A percentile compares a stretch with the other conserved stretches of the same genome.
Conservation (phyloP, 1,139 yeast species). For the Saccharomyces hybrid region DNA sequence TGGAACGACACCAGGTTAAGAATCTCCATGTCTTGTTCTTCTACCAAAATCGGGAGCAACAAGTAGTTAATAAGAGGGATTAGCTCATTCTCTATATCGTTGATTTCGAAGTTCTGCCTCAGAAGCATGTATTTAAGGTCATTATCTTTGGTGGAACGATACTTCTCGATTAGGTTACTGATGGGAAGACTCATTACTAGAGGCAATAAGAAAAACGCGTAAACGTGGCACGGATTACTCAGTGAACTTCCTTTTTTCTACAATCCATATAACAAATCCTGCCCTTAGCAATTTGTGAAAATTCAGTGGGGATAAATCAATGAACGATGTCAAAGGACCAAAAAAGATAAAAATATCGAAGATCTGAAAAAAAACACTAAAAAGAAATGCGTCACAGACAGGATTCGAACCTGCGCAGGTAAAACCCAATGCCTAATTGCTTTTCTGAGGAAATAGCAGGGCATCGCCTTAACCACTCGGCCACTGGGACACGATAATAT, state of each 20-base stretch:
- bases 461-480: slow-evolving; percentile 89
- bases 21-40: slow-evolving; percentile 16
- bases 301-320: no score
- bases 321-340: no score
- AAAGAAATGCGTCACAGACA: slow-evolving; percentile 45
- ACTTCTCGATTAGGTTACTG: slow-evolving; percentile 11
- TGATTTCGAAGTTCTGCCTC: slow-evolving; percentile 13
- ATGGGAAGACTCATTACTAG: slow-evolving; percentile 8
- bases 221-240: not conserved
- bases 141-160: slow-evolving; percentile 15
- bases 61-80: slow-evolving; percentile 11
- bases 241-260: not conserved
- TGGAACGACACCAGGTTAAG: slow-evolving; percentile 16
- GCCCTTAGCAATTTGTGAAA: no score
- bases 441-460: slow-evolving; percentile 47
- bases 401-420: slow-evolving; percentile 62
- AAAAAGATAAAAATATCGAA: no score
- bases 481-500: slow-evolving; percentile 47
- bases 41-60: slow-evolving; percentile 15
- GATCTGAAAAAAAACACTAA: slow-evolving; percentile 1
- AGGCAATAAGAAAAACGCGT: not conserved
- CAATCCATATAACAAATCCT: not conserved
- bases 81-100: slow-evolving; percentile 12
- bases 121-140: slow-evolving; percentile 25
- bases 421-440: slow-evolving; percentile 46